Evolutionary conservation across 2,329 filamentous ascomycete species (phyloP), one percentile per base, ranked within the genome.

Genomic region (Colletotrichum magnum): DNA sequence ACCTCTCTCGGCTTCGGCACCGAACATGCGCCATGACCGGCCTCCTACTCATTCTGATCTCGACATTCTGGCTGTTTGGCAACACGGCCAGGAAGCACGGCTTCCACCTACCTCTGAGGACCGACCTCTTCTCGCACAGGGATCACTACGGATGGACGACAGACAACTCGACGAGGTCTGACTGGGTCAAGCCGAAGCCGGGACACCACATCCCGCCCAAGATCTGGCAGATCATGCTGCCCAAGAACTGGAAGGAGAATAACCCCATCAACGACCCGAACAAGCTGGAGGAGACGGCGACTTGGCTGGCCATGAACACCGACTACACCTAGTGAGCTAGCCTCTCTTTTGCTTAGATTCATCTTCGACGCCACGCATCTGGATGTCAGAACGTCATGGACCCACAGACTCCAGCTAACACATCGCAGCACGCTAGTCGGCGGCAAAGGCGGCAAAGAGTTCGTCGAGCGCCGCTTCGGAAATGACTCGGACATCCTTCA

Each of bases 391-490:
- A 43, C 41, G 41, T 43, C 41, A 43, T 15, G 13, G 41, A 12
- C 32, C 1, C 13, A 43, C 41, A 13, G 41, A n/a, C 15, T 4
- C 10, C 2, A n/a, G 41, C 41, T 43, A 43, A 43, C 41, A 2
- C 41, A n/a, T 2, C 41, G n/a, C 39, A 73, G 71, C 73, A 76
- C 74, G 1, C 72, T 80, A 1, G 65, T 79, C 1, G 74, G 75
- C 16, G 59, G 71, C 6, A 62, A 71, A 6, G 73, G 73, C 13
- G 76, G 72, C 39, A 70, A 76, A 26, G 68, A 73, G 21, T 78
- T 79, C 41, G 71, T 67, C 7, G 0, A 62, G 16, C 58, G 41
- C 5, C 58, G 58, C 52, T 67, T 57, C 79, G 26, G 57, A 64
- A 26, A 72, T 58, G 57, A 74, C 21, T 41, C 68, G 2, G 69